Conservation (phyloP, 73 alveolate species). For the Effrenium voratum region DNA sequence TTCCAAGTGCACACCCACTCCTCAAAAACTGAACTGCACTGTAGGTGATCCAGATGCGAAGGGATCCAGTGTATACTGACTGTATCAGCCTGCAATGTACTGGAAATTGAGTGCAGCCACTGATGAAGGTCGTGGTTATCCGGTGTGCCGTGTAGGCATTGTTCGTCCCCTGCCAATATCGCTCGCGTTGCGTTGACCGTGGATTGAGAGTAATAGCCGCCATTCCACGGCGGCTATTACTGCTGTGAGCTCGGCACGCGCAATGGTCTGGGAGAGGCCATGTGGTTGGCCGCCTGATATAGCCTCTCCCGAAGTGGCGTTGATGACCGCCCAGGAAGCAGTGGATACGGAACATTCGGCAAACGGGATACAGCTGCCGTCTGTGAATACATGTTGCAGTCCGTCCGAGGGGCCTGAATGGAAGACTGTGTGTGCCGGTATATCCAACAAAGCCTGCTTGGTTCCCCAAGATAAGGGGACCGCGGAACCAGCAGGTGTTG, state of each 20-base stretch:
- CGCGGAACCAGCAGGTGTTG: neutral
- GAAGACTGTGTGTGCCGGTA: too few species aligned
- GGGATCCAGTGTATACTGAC: neutral
- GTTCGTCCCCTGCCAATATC: neutral
- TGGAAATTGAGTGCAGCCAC: neutral
- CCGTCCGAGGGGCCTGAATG: neutral
- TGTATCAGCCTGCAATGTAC: neutral
- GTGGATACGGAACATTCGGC: too few species aligned
- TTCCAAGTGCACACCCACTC: neutral
- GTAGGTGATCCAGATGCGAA: neutral
- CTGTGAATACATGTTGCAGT: neutral
- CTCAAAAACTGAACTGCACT: neutral
- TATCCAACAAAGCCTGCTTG: neutral
- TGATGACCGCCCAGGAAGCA: neutral
- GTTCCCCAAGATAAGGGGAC: too few species aligned
- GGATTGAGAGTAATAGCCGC: neutral
- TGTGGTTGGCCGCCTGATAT: neutral
- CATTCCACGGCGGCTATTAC: neutral
- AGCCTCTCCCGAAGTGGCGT: neutral
- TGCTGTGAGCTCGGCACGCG: neutral
- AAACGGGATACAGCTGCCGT: neutral
- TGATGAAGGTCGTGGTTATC: neutral
- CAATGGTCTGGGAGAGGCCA: neutral
- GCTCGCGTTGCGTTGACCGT: neutral
- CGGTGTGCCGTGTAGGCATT: neutral